phyloP scores from a whole-genome alignment of 805 yeast genomes.

The Candida vartiovaarae region DNA sequence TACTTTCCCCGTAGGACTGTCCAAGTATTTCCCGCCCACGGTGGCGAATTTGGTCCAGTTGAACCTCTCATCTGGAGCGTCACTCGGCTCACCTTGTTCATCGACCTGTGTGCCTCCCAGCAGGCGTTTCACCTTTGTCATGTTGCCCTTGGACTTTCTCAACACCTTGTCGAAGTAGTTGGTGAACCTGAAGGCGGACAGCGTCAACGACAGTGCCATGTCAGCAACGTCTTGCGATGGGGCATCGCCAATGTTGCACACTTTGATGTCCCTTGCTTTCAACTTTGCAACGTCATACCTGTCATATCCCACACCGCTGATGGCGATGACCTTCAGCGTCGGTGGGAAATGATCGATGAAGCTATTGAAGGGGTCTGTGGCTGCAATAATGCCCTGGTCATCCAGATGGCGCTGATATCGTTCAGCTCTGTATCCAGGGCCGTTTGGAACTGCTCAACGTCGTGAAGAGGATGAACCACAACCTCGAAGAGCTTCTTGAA shows the following conservation, averaged over 20 bases:
- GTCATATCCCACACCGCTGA: slow-evolving; percentile 58
- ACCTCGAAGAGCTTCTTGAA: slow-evolving; percentile 35
- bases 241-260: slow-evolving; percentile 55
- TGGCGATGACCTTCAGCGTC: slow-evolving; percentile 40
- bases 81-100: slow-evolving; percentile 24
- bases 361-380: slow-evolving; percentile 33
- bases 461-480: slow-evolving; percentile 7
- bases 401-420: slow-evolving; percentile 45
- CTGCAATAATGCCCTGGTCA: slow-evolving; percentile 46
- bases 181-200: slow-evolving; percentile 55
- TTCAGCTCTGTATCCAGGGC: slow-evolving; percentile 29
- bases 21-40: slow-evolving; percentile 40
- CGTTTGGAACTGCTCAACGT: slow-evolving; percentile 35
- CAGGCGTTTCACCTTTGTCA: slow-evolving; percentile 36
- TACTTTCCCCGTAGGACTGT: slow-evolving; percentile 46
- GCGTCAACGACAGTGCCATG: slow-evolving; percentile 48
- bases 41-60: slow-evolving; percentile 35
- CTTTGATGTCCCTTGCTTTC: slow-evolving; percentile 38
- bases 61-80: slow-evolving; percentile 25
- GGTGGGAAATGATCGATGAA: slow-evolving; percentile 41
- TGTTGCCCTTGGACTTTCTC: slow-evolving; percentile 30
- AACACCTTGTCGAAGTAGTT: slow-evolving; percentile 36
- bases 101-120: slow-evolving; percentile 27
- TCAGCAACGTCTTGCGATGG: slow-evolving; percentile 69
- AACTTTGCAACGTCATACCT: slow-evolving; percentile 39